Conservation (phyloP, 805 yeast species). For the Candida succiphila region DNA sequence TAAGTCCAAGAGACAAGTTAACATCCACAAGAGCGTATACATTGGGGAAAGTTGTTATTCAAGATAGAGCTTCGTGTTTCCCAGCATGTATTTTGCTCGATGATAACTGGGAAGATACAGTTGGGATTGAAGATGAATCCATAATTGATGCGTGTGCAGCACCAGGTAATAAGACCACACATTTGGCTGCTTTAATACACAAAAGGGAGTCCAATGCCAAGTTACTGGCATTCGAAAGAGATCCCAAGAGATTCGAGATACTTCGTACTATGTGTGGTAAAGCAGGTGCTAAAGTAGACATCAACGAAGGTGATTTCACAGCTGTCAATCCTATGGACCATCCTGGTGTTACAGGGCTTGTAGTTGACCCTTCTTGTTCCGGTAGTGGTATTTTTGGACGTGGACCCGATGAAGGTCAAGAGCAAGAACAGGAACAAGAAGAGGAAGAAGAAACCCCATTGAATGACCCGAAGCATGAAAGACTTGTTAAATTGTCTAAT, state of each 20-base stretch:
- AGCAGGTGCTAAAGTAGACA: constrained; percentile 50
- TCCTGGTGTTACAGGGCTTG: constrained; percentile 60
- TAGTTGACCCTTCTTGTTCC: constrained; percentile 96
- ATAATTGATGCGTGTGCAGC: constrained; percentile 98
- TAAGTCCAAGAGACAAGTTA: constrained; percentile 66
- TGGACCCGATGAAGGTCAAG: no score
- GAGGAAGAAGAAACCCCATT: constrained; percentile 48
- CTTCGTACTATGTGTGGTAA: constrained; percentile 67
- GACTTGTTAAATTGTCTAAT: constrained; percentile 66
- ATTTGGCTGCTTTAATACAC: constrained; percentile 65
- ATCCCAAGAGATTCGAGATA: constrained; percentile 57
- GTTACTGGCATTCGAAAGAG: constrained; percentile 84
- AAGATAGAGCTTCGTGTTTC: constrained; percentile 94
- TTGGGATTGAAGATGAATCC: no score
- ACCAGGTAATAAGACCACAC: constrained; percentile 97
- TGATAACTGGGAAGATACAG: constrained; percentile 37
- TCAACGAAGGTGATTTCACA: constrained; percentile 53
- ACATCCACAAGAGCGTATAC: constrained; percentile 61
- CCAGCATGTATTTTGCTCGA: constrained; percentile 82
- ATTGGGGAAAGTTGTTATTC: constrained; percentile 76
- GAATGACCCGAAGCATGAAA: constrained; percentile 28
- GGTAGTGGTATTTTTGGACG: constrained; percentile 98
- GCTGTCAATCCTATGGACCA: constrained; percentile 46
- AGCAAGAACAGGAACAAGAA: no score
- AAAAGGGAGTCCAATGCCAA: constrained; percentile 27